Base-by-base conservation (phyloP, 495 filamentous ascomycete genomes). In the Trichoderma gamsii region DNA sequence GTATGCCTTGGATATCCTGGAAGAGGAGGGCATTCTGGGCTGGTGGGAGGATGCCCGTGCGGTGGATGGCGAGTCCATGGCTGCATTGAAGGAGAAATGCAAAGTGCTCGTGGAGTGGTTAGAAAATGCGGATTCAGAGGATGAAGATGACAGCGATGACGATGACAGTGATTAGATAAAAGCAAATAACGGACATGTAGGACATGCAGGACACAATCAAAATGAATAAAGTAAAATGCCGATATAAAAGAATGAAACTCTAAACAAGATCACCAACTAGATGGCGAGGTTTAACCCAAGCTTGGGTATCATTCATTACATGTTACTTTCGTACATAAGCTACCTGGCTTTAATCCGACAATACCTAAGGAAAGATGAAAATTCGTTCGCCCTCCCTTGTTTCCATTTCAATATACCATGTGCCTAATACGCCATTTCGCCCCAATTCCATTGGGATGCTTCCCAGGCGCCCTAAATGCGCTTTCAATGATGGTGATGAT, bases 71-170 rank as follows among this genome's bases (percentile, higher is more conserved):
- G 89, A 90, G 41, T 83, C 85, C 66, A 87, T 97, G 87, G 73
- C 78, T 51, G 85, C 76, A 68, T 86, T 97, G 29, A 88, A 90
- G 72, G 85, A 79, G 41, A 88, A 90, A 77, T 89, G 89, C 64
- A 79, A 87, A 74, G 87, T 88, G 64, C 88, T 99, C 77, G 87
- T 98, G 41, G 91, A 96, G 69, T 96, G 89, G 87, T 76, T 98
- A 68, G 89, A 87, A 63, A 88, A 92, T 71, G 92, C 91, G 0
- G 89, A 91, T 72, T 90, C 91, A 71, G 92, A 94, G 73, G 88
- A 89, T 27, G 87, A 86, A 51, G 90, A 90, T 12, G 91, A 91
- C 1, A 85, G 87, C 7, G 86, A 87, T 23, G 71, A 73, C 16
- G 73, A 75, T 15, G 72, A 73, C 21, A 71, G 73, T 65, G 63